Base-by-base conservation (phyloP, 176 grass and related monocot species). In the Cymbopogon citratus region DNA sequence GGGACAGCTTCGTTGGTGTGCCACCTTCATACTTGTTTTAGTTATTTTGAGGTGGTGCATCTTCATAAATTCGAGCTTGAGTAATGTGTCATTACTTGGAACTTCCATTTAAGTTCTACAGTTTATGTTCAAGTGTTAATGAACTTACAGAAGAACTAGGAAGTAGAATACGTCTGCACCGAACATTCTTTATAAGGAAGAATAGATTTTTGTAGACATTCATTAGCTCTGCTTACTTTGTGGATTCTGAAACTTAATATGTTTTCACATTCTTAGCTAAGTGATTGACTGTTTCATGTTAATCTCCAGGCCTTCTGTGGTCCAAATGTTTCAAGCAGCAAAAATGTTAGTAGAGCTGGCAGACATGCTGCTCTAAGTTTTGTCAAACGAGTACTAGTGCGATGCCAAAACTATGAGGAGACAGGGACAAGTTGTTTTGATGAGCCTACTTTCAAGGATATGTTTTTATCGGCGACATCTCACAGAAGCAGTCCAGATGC, bases 361-460 rank as follows among this genome's bases (percentile, higher is more conserved):
- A 90, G 82, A 83, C 85, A 77, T 86, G 85, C 79, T 86, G 91
- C 65, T 14, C 25, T 90, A 60, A 73, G 54, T 88, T 90, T 93
- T 87, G 85, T 88, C 43, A 86, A 88, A 83, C 88, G 69, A 61
- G 72, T 85, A 76, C 81, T 90, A 38, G 69, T 71, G 76, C 78
- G 85, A 29, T 93, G 74, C 29, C 85, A 63, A 63, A 93, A 80
- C 49, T 93, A 80, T 6, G 83, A 93, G 23, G 85, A 85, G 63
- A 29, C 71, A 31, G 88, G 85, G 66, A 88, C 38, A 45, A 81
- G 82, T 57, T 93, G 88, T 56, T 93, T 93, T 82, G 79, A 83
- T 68, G 91, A 86, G 25, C 38, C 79, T 65, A 64, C 64, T 60
- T 93, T 90, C 75, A 93, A 89, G 88, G 88, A 90, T 56, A 85